Percentiles rank a stretch among this genome's conserved stretches.
phyloP scores from a whole-genome alignment of 495 filamentous ascomycete species.

The Hypoxylon lenormandii region DNA sequence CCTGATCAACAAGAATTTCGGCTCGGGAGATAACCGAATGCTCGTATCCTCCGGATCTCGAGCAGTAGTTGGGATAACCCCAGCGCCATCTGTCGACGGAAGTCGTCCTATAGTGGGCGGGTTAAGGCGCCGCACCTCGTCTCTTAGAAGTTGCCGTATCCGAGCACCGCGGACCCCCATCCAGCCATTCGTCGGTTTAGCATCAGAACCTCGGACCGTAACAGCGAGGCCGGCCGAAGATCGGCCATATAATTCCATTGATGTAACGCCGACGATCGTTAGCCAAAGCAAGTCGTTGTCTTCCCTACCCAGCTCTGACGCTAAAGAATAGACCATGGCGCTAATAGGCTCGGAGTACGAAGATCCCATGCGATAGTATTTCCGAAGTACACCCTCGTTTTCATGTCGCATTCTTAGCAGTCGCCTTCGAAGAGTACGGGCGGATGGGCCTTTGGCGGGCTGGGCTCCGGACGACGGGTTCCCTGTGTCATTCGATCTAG shows the following conservation, averaged over 20 bases:
- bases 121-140: constrained; percentile 94
- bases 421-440: constrained; percentile 74
- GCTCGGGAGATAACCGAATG: constrained; percentile 93
- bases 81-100: constrained; percentile 68
- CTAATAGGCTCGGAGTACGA: constrained; percentile 96
- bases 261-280: constrained; percentile 89
- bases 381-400: constrained; percentile 75
- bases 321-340: constrained; percentile 90
- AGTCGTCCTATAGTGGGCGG: constrained; percentile 71
- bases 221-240: constrained; percentile 83
- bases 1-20: constrained; percentile 89
- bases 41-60: constrained; percentile 88
- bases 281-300: constrained; percentile 97
- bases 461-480: constrained; percentile 68
- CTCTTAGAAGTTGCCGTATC: constrained; percentile 84
- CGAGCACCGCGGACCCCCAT: constrained; percentile 83
- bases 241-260: constrained; percentile 89
- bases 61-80: constrained; percentile 87
- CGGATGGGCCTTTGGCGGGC: constrained; percentile 72
- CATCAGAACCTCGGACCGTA: constrained; percentile 67
- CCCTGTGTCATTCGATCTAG: constrained; percentile 55
- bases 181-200: constrained; percentile 74
- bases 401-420: constrained; percentile 79
- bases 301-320: constrained; percentile 92
- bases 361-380: constrained; percentile 85